phyloP scores from a whole-genome alignment of 2,329 filamentous ascomycete species.

The Claviceps spartinae region DNA sequence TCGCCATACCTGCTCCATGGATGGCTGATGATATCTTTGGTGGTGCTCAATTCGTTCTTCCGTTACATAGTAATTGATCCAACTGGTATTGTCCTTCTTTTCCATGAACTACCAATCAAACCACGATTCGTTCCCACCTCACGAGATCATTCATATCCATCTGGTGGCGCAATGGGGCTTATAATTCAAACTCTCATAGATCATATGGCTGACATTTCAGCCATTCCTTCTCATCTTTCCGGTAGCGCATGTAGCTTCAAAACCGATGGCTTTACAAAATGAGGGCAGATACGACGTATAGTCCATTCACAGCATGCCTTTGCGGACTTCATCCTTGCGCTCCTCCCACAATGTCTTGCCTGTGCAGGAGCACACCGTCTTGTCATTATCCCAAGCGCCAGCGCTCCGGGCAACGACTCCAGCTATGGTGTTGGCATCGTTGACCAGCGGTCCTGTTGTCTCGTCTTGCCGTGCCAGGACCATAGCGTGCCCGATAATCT shows the following conservation, averaged over 20 bases:
- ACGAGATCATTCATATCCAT: too few relatives aligned
- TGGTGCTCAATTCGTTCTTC: too few relatives aligned
- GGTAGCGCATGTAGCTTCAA: background rate
- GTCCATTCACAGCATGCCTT: conserved; percentile 66
- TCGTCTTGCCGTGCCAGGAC: conserved; percentile 60
- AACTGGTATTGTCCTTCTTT: too few relatives aligned
- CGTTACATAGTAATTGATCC: too few relatives aligned
- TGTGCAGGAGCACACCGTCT: conserved; percentile 94
- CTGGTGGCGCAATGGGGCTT: background rate
- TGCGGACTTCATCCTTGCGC: conserved; percentile 72
- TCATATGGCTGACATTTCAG: background rate
- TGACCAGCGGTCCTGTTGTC: conserved; percentile 39
- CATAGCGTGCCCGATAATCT: conserved; percentile 87
- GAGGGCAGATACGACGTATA: background rate
- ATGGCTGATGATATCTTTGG: too few relatives aligned
- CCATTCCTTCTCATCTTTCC: background rate
- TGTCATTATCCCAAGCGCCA: conserved; percentile 98
- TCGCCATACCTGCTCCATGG: too few relatives aligned
- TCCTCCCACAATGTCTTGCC: conserved; percentile 99
- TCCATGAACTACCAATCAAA: too few relatives aligned
- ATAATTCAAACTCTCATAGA: background rate
- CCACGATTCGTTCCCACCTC: too few relatives aligned
- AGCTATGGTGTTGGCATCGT: conserved; percentile 75
- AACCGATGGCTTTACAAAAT: background rate
- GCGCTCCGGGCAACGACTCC: conserved; percentile 92